These are phyloP conservation scores for Amanita phalloides DNA, from an alignment of 768 basidiomycete genomes.

Conservation along the genomic window DNA sequence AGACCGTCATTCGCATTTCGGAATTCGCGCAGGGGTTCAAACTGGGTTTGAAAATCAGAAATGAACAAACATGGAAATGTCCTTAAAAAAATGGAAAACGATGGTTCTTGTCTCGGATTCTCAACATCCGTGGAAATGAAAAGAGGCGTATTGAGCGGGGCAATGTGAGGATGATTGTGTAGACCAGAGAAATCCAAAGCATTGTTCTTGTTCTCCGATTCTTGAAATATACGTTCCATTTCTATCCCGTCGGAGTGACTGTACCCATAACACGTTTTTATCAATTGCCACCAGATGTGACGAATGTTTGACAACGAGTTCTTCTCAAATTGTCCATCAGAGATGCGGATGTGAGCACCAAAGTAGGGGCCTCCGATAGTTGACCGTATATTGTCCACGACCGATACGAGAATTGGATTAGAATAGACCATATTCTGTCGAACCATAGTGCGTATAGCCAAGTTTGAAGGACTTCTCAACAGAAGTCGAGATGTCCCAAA, in stretches of 20 bases:
- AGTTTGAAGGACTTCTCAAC: slow-evolving; percentile 29
- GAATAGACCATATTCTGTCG: slow-evolving; percentile 48
- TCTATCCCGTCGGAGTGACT: slow-evolving; percentile 7
- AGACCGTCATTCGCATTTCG: slow-evolving; percentile 39
- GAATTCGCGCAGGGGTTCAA: slow-evolving; percentile 21
- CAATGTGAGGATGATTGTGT: slow-evolving; percentile 20
- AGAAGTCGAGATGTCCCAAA: slow-evolving; percentile 68
- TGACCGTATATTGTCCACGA: slow-evolving; percentile 32
- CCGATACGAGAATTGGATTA: slow-evolving; percentile 33
- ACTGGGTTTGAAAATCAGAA: slow-evolving; percentile 31
- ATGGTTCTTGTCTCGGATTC: slow-evolving; percentile 26
- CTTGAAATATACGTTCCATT: slow-evolving; percentile 15
- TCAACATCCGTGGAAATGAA: slow-evolving; percentile 57
- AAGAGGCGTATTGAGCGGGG: slow-evolving; percentile 42
- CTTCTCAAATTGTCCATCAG: slow-evolving; percentile 51
- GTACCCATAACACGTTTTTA: slow-evolving; percentile 18
- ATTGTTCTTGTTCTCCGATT: not conserved
- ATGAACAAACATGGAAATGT: slow-evolving; percentile 64
- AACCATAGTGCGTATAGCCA: slow-evolving; percentile 31
- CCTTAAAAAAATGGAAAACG: slow-evolving; percentile 31
- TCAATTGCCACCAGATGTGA: slow-evolving; percentile 45
- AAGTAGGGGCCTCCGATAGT: slow-evolving; percentile 39
- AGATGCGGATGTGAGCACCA: slow-evolving; percentile 57
- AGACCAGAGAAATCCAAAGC: not conserved
- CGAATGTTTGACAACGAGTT: slow-evolving; percentile 31